Conservation (phyloP, 208 protist genomes). For the Wallacemonas collosoma region DNA sequence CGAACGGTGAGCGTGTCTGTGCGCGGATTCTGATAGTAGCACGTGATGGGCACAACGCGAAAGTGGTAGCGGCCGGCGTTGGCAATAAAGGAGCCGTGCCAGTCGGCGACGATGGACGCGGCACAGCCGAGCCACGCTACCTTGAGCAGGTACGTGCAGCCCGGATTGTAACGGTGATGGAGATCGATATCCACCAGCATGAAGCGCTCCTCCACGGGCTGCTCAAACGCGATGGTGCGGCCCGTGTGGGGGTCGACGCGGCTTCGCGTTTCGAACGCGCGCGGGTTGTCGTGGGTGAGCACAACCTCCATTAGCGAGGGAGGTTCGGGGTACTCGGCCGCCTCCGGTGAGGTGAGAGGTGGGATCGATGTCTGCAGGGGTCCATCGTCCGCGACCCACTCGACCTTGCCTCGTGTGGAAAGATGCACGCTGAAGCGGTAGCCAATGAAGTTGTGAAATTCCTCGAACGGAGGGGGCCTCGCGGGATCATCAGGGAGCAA, state of each 20-base stretch:
- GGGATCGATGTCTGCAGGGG: conserved; percentile 37
- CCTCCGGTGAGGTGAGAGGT: conserved; percentile 19
- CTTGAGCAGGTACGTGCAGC: conserved; percentile 67
- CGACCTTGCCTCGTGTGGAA: conserved; percentile 34
- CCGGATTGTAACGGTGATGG: conserved; percentile 47
- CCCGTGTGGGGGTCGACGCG: conserved; percentile 63
- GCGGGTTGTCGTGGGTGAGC: conserved; percentile 52
- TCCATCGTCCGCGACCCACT: conserved; percentile 40
- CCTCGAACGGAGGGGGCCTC: conserved; percentile 50
- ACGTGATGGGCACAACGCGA: conserved; percentile 59
- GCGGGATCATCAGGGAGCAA: conserved; percentile 61
- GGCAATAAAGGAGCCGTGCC: conserved; percentile 68
- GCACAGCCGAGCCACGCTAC: conserved; percentile 79
- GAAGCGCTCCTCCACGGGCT: conserved; percentile 52
- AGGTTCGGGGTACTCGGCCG: conserved; percentile 24
- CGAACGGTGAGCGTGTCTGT: conserved; percentile 35
- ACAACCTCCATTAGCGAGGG: conserved; percentile 48
- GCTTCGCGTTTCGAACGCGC: conserved; percentile 42
- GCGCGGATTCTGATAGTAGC: conserved; percentile 32
- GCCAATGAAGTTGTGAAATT: conserved; percentile 72
- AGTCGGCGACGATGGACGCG: conserved; percentile 69
- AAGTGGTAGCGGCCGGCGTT: conserved; percentile 65
- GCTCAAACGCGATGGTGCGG: conserved; percentile 48
- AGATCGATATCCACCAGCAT: conserved; percentile 72
- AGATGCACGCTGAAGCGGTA: conserved; percentile 69